Evolutionary conservation across 1,139 yeast species (phyloP), one percentile per base, ranked within the genome.

Genomic region (Protomyces arabidopsidicola): DNA sequence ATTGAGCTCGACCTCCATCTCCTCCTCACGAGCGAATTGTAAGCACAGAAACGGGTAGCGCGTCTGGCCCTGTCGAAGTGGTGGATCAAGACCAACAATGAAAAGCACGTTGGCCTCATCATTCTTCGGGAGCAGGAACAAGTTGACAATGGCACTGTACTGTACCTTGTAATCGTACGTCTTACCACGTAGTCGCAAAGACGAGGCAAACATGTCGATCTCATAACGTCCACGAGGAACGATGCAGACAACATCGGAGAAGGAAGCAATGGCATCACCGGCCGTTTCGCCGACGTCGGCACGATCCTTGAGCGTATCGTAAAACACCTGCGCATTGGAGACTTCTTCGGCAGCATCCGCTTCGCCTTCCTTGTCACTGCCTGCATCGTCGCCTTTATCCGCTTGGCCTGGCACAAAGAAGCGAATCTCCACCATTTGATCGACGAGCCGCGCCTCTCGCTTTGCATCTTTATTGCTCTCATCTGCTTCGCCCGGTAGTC

Each of bases 221-320:
- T 95, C 98, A 75, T 91, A 93, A 76, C 98, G 93, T 71, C 98
- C 98, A 82, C 62, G 73, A 71, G 99, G 99, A 0, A 98, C 95
- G 67, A 95, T 84, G 81, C 93, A 90, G 73, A 93, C 81, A 10
- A 90, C 86, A 72, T 91, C 98, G 63, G 89, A 84, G 78, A 93
- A 90, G 3, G 97, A 87, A 2, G 90, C 97, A 74, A 95, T 88
- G n/a, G 97, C 95, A 70, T 91, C 97, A 53, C 98, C 98, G 0
- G 96, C 88, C 64, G 87, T 95, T 75, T 87, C 95, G 36, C 98
- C 98, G 73, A 93, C 89, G 70, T 89, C 95, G n/a, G 98, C 98
- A 74, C 85, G 87, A 68, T 91, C 97, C 75, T 88, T 90, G 74
- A 93, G 81, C 70, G 88, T 90, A 68, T 93, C 98, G 45, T 65